A percentile compares a stretch with the other conserved stretches of the same genome.
These are phyloP conservation scores for Aschersonia sp. DNA, from an alignment of 2,329 filamentous ascomycete species.

Conservation along the genomic window DNA sequence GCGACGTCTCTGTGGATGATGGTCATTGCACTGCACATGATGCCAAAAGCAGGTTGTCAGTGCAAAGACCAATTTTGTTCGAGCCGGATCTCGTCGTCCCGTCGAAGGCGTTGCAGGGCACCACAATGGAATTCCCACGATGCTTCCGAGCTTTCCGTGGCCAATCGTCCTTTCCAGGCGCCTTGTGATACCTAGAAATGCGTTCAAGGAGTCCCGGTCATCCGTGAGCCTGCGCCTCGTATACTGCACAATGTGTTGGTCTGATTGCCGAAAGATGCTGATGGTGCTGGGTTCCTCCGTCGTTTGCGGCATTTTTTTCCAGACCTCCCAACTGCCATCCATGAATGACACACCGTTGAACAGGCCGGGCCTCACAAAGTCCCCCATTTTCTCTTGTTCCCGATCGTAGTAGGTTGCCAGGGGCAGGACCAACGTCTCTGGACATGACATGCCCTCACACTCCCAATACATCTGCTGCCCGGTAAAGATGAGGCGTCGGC, in stretches of 20 bases:
- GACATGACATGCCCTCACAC: conserved; percentile 22
- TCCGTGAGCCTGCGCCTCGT: conserved; percentile 13
- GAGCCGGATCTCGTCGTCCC: conserved; percentile 8
- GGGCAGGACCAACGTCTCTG: conserved; percentile 17
- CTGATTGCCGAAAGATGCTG: conserved; percentile 19
- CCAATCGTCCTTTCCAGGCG: conserved; percentile 16
- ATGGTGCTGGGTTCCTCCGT: conserved; percentile 16
- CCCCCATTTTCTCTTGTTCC: conserved; percentile 18
- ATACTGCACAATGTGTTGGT: conserved; percentile 18
- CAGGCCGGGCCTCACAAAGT: conserved; percentile 19
- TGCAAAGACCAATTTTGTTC: conserved; percentile 18
- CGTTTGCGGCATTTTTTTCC: conserved; percentile 15
- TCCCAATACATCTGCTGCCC: conserved; percentile 25
- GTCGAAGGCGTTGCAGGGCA: conserved; percentile 6
- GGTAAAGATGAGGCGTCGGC: conserved; percentile 22
- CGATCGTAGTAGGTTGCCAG: conserved; percentile 16
- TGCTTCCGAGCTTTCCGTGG: conserved; percentile 13
- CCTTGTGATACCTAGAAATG: conserved; percentile 16
- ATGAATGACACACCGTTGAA: conserved; percentile 20
- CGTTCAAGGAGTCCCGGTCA: conserved; percentile 18
- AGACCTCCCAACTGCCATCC: conserved; percentile 20
- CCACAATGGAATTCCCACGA: conserved; percentile 19
- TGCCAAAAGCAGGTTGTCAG: conserved; percentile 21
- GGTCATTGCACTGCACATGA: conserved; percentile 12
- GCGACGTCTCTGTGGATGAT: conserved; percentile 9